phyloP scores from a whole-genome alignment of 2,329 filamentous ascomycete genomes.

The Penicillium hordei region DNA sequence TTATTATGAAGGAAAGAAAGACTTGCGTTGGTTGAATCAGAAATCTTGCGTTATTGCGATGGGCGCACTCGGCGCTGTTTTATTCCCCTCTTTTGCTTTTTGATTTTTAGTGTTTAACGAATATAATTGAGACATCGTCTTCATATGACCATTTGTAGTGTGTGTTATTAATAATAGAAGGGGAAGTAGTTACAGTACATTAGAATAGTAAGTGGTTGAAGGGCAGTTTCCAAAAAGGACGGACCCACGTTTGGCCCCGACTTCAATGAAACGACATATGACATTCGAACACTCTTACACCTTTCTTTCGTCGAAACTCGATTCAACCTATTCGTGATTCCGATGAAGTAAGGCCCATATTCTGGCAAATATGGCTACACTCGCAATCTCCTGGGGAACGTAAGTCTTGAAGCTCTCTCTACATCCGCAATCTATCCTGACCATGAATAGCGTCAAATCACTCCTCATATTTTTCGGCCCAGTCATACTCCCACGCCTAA shows the following conservation, averaged over 20 bases:
- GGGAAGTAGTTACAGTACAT: not conserved
- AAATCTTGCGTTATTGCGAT: constrained; percentile 10
- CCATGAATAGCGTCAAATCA: constrained; percentile 40
- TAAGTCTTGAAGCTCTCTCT: constrained; percentile 22
- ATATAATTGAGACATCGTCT: not conserved
- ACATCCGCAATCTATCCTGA: constrained; percentile 7
- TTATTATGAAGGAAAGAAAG: not conserved
- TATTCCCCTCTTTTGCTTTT: constrained; percentile 5
- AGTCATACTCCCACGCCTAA: constrained; percentile 41
- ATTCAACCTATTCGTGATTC: not conserved
- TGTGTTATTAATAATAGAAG: not conserved
- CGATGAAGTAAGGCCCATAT: not conserved
- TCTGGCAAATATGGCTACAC: constrained; percentile 27
- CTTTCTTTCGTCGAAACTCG: not conserved
- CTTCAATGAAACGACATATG: constrained; percentile 3
- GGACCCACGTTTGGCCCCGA: constrained; percentile 7
- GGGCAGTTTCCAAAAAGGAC: not conserved
- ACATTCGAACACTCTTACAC: not conserved
- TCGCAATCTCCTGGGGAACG: constrained; percentile 35
- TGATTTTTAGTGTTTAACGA: not conserved
- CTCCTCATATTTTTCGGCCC: constrained; percentile 47
- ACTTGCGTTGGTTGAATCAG: not conserved
- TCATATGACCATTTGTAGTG: not conserved
- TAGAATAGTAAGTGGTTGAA: not conserved
- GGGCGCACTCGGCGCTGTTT: constrained; percentile 1